Evolutionary conservation across 2,329 filamentous ascomycete species (phyloP).

Genomic region (Pseudogymnoascus sp.): DNA sequence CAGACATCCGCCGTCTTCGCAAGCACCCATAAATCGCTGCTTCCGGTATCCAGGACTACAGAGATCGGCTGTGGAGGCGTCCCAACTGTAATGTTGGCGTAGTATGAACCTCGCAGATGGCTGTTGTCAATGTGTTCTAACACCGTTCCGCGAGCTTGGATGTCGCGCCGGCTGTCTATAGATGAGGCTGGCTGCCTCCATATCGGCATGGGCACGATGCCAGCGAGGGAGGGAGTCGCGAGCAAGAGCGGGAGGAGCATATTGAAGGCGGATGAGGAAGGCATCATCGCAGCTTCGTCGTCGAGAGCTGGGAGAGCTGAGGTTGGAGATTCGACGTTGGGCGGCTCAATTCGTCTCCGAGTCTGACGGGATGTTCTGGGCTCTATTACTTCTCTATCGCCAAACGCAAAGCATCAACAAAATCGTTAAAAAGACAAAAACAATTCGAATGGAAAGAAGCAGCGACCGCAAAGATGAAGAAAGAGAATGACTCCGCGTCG

Average conservation of each 20-base stretch:
- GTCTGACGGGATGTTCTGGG: background rate
- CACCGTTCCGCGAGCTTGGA: background rate
- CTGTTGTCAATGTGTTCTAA: conserved; percentile 34
- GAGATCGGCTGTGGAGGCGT: conserved; percentile 46
- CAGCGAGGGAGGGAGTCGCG: background rate
- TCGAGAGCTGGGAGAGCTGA: background rate
- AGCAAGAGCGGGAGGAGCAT: background rate
- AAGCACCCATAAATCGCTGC: conserved; percentile 49
- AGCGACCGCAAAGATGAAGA: background rate
- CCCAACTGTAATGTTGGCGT: conserved; percentile 45
- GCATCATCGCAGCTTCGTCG: background rate
- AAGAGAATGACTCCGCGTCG: background rate
- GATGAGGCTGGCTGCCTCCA: background rate
- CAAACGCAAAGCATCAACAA: background rate
- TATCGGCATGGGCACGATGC: background rate
- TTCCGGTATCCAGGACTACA: conserved; percentile 52
- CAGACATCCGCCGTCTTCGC: conserved; percentile 9
- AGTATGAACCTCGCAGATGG: conserved; percentile 47
- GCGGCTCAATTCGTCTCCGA: background rate
- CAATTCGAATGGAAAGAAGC: background rate
- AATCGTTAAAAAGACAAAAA: background rate
- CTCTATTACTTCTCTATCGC: background rate
- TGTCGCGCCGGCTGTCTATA: background rate
- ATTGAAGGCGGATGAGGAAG: background rate
- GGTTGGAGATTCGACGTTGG: background rate